Base-by-base conservation (phyloP, 257 asterid species). In the Jaltomata sinuosa region DNA sequence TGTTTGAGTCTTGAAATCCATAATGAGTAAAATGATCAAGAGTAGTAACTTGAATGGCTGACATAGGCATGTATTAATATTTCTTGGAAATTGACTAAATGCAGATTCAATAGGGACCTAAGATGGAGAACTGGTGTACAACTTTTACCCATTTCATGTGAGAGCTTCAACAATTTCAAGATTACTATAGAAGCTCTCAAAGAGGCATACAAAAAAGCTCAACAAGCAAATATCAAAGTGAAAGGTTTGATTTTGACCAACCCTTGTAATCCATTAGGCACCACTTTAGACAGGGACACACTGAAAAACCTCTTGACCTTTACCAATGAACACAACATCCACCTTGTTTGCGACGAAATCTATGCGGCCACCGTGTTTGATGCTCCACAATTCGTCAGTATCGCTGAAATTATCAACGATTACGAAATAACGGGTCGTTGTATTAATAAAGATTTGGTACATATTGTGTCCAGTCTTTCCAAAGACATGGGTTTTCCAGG, bases 401-500 rank as follows among this genome's bases (percentile, higher is more conserved):
- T 95, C 1, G 87, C 95, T 0, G 98, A 95, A 54, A 42, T 93
- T 4, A 83, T 94, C 1, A 78, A 90, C 34, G 79, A 90, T 27
- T 3, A 12, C 2, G 55, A 25, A 47, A 47, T 25, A 38, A 38
- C 7, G 42, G 7, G 7, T 38, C 42, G 7, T 11, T 85, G 88
- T 38, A 22, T n/a, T 25, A 83, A 92, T 67, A 90, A 79, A 0
- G 80, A 86, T 27, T 83, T 92, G 15, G 85, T 96, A 2, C 98
- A 96, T 84, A 54, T 96, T 0, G 93, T 92, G 18, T 91, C 90
- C 8, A 92, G 98, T 78, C 74, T 96, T 83, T 94, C 99, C 0
- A 96, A 96, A 72, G 97, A 92, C 85, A 84, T 96, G 88, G 98
- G 98, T 1, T 87, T 96, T 7, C 98, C 99, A 0, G 99, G 99